Base-by-base conservation (phyloP, 176 grass and related monocot species). In the Dendrocalamus sinicus region DNA sequence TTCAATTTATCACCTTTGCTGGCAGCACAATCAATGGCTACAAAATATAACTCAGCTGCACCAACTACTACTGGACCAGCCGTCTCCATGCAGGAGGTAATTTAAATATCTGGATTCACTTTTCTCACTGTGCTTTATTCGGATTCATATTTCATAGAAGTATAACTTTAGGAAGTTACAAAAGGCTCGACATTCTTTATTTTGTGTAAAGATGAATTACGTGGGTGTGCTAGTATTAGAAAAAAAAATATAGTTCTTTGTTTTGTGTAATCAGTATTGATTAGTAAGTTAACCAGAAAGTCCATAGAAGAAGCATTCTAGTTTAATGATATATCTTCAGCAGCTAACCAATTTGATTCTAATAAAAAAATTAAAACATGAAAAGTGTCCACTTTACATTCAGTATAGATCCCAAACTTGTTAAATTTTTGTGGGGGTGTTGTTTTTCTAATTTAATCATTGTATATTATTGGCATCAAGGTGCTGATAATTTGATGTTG, bases 51-150 rank as follows among this genome's bases (percentile, higher is more conserved):
- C 53, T 46, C 86, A 24, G 71, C 87, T 80, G 87, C 85, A 64
- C 81, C 94, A 86, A 82, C 92, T 67, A 96, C 89, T 78, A 91
- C 92, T 77, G 89, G 86, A 70, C 84, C 93, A 58, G 84, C 80
- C 47, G 87, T 91, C 77, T 85, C 93, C 64, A 87, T 94, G 89
- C 92, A 90, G 57, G 97, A 99, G 91, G 97, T 99, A 90, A 71
- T 79, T 63, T 91, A 72, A 70, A 80, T 39, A 67, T 45, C 24
- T 22, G 13, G 51, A 24, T 62, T 44, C 30, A 54, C 73, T 68
- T 86, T 40, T 28, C 11, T 43, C 13, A 57, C 24, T 45, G 40
- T 65, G 50, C 40, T 62, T 80, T 65, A 12, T 82, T 67, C 9
- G 2, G 15, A 74, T 53, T 55, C 20, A n/a, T 72, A 78, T 39